These are phyloP conservation scores for Phoma sp. DNA, from an alignment of 2,329 filamentous ascomycete genomes.

Conservation along the genomic window DNA sequence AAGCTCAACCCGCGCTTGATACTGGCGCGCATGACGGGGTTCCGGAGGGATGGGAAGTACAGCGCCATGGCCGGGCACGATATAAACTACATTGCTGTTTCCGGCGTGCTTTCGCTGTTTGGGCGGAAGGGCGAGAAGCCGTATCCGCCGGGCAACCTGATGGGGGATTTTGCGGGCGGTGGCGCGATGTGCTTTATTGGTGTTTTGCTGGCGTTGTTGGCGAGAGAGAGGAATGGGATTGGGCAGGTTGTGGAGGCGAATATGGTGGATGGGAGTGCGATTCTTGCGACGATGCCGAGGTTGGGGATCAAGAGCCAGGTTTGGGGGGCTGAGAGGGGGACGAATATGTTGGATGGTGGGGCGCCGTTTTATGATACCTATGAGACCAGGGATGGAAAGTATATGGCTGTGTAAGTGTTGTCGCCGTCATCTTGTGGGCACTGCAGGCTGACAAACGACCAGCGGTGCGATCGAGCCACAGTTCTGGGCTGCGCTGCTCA, in stretches of 20 bases:
- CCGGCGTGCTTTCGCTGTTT: constrained; percentile 77
- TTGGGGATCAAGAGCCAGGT: constrained; percentile 67
- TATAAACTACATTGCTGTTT: constrained; percentile 94
- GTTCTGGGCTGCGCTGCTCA: constrained; percentile 75
- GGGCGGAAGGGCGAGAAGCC: constrained; percentile 74
- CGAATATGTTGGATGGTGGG: constrained; percentile 82
- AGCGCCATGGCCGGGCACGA: constrained; percentile 90
- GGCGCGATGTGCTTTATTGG: constrained; percentile 83
- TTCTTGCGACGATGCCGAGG: constrained; percentile 79
- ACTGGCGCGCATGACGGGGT: constrained; percentile 87
- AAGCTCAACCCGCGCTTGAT: constrained; percentile 76
- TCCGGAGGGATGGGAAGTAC: constrained; percentile 86
- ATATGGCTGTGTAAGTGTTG: constrained; percentile 70
- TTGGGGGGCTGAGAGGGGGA: constrained; percentile 70
- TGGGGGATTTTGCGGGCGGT: constrained; percentile 91
- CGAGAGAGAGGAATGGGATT: constrained; percentile 65
- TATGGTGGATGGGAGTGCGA: constrained; percentile 90
- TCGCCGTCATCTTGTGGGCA: neutral
- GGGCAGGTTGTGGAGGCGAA: constrained; percentile 95
- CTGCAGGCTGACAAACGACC: constrained; percentile 5
- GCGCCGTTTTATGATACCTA: constrained; percentile 91
- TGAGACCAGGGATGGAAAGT: constrained; percentile 77
- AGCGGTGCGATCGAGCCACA: constrained; percentile 84
- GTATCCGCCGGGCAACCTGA: constrained; percentile 79
- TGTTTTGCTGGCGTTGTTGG: constrained; percentile 78